phyloP scores from a whole-genome alignment of 164 flowering plant genomes.

The Vitis vinifera region ASM3070453v1 NC_081809.1:3363501-3364000 shows the following conservation, averaged over 20 bases:
- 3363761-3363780: background rate
- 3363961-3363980: background rate
- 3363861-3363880: conserved; percentile 51
- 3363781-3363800: background rate
- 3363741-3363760: background rate
- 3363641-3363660: conserved; percentile 59
- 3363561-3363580: no score
- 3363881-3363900: background rate
- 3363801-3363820: conserved; percentile 65
- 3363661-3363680: conserved; percentile 73
- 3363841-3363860: conserved; percentile 78
- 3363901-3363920: no score
- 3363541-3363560: no score
- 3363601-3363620: no score
- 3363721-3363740: background rate
- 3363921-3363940: no score
- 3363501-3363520: no score
- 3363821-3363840: conserved; percentile 85
- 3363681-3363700: conserved; percentile 75
- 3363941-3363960: background rate
- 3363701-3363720: conserved; percentile 39
- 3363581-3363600: no score
- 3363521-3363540: no score
- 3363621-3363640: background rate
- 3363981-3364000: no score